These are phyloP conservation scores for Pseudoscleropodium purum DNA, from an alignment of 225 moss, liverwort and hornwort species.

Conservation along the genomic window DNA sequence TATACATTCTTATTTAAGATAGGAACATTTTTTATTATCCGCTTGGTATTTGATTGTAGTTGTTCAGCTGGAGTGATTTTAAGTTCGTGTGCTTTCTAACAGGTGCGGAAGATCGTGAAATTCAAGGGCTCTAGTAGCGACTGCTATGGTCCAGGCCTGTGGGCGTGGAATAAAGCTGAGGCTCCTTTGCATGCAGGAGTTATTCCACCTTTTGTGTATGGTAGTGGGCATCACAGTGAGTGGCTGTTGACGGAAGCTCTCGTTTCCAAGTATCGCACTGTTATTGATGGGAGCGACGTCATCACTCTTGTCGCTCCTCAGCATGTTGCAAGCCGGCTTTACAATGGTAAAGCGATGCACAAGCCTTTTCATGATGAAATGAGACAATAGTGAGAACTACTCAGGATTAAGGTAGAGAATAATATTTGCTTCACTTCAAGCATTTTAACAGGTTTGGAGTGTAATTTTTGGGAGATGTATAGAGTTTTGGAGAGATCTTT, in stretches of 20 bases:
- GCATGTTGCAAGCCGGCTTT: constrained; percentile 23
- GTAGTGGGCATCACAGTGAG: constrained; percentile 82
- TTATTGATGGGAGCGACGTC: constrained; percentile 71
- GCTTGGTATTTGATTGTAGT: background rate
- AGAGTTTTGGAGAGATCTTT: background rate
- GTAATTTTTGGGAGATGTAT: background rate
- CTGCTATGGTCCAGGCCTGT: constrained; percentile 72
- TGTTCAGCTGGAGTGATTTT: background rate
- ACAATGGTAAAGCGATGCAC: constrained; percentile 20
- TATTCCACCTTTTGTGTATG: constrained; percentile 82
- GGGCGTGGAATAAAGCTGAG: constrained; percentile 84
- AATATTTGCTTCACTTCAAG: background rate
- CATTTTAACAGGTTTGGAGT: background rate
- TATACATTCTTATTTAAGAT: background rate
- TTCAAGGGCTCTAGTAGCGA: constrained; percentile 29
- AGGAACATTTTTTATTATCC: background rate
- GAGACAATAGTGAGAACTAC: background rate
- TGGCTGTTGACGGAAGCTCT: constrained; percentile 90
- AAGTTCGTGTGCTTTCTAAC: background rate
- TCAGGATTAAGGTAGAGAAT: background rate
- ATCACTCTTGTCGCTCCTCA: constrained; percentile 51
- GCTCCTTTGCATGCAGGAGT: constrained; percentile 80
- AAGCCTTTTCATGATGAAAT: background rate
- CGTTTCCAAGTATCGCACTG: constrained; percentile 60
- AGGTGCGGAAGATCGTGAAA: constrained; percentile 60